Evolutionary conservation across 169 alveolate genomes (phyloP).

Genomic region (Perkinsus chesapeaki): DNA sequence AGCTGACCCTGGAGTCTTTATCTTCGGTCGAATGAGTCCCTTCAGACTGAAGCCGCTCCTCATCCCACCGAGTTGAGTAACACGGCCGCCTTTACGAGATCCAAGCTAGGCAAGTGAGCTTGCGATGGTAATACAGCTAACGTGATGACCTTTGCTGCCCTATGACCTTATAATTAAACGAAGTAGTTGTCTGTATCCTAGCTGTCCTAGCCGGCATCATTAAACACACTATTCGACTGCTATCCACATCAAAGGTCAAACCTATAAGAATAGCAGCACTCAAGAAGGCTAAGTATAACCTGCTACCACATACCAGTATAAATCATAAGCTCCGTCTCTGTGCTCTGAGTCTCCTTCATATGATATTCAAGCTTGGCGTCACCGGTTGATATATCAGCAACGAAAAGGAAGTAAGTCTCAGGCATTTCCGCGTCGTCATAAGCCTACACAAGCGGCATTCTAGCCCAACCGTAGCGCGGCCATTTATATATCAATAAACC

Average conservation of each 20-base stretch:
- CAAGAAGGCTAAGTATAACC: neutral
- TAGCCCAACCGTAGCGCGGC: too few relatives aligned
- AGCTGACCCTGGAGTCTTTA: too few relatives aligned
- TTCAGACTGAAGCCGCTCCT: too few relatives aligned
- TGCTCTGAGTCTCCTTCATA: neutral
- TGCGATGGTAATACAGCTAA: neutral
- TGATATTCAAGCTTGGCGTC: neutral
- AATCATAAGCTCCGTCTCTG: neutral
- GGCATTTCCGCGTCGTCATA: neutral
- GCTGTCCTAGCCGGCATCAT: neutral
- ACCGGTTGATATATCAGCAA: neutral
- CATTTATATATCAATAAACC: too few relatives aligned
- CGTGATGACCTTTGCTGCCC: neutral
- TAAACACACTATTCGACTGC: neutral
- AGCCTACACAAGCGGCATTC: too few relatives aligned
- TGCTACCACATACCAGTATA: neutral
- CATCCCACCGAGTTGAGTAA: too few relatives aligned
- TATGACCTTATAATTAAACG: neutral
- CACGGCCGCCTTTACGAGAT: too few relatives aligned
- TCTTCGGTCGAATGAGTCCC: too few relatives aligned
- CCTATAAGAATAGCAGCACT: neutral
- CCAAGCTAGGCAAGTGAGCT: neutral
- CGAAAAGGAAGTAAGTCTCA: neutral
- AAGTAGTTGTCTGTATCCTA: neutral
- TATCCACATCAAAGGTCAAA: neutral